Evolutionary conservation across 2,329 filamentous ascomycete genomes (phyloP).

Genomic region (Hypoxylon sp.): DNA sequence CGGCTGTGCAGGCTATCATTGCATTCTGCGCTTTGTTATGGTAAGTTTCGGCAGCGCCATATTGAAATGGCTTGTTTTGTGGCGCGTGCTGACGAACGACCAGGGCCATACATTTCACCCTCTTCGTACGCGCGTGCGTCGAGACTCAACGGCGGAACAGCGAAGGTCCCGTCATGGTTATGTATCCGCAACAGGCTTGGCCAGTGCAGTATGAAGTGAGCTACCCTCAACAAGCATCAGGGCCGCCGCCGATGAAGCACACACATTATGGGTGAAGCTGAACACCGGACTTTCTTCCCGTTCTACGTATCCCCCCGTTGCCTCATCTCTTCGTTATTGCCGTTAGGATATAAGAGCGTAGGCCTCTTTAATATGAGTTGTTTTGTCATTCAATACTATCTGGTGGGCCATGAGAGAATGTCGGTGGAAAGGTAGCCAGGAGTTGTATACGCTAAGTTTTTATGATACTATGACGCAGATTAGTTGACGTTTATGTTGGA

Average conservation of each 20-base stretch:
- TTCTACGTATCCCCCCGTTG: neutral
- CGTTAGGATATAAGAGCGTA: neutral
- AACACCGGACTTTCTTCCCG: neutral
- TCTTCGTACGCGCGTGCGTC: slow-evolving; percentile 42
- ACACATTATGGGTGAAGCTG: slow-evolving; percentile 22
- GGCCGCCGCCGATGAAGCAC: slow-evolving; percentile 24
- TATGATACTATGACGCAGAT: slow-evolving; percentile 2
- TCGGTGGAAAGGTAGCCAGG: neutral
- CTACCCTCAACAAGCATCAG: slow-evolving; percentile 10
- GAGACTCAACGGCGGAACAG: slow-evolving; percentile 40
- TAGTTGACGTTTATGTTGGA: neutral
- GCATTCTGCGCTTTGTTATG: slow-evolving; percentile 38
- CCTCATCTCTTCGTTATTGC: neutral
- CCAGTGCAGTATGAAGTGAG: slow-evolving; percentile 24
- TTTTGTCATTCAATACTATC: neutral
- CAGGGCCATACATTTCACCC: slow-evolving; percentile 41
- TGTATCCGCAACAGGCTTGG: slow-evolving; percentile 32
- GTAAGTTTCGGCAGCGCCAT: slow-evolving; percentile 16
- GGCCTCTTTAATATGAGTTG: neutral
- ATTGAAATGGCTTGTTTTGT: neutral
- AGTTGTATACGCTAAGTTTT: slow-evolving; percentile 4
- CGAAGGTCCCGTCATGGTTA: slow-evolving; percentile 13
- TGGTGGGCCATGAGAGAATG: neutral
- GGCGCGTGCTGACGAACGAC: slow-evolving; percentile 16
- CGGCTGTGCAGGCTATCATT: slow-evolving; percentile 34